Base-by-base conservation (phyloP, 257 asterid genomes). In the Fraxinus excelsior region DNA sequence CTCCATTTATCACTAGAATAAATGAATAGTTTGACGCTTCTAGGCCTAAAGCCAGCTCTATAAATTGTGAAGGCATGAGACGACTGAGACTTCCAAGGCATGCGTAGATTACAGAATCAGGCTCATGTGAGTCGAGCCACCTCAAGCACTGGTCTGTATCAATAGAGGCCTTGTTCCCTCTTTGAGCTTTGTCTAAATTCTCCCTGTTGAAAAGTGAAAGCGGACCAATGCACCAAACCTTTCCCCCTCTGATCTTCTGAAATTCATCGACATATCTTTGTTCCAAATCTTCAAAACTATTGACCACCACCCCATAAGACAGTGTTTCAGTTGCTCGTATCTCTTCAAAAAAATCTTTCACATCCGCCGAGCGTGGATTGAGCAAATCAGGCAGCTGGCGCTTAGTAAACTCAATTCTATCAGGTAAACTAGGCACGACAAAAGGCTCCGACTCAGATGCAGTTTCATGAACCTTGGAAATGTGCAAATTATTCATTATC, bases 191-290 rank as follows among this genome's bases (percentile, higher is more conserved):
- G 14, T 85, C 92, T 26, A 70, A 2, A 13, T 70, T 18, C 3
- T 78, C 80, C 1, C 68, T 77, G 69, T 76, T 89, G 78, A 73
- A 83, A 5, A 81, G 80, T 0, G 94, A 87, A 10, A 89, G 72
- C 1, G 97, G 97, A n/a, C 97, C 96, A 7, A 92, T 74, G 71
- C 92, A 81, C 96, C 94, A 91, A 5, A 92, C 84, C 21, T 84
- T 91, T 0, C 84, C 79, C 4, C 82, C 81, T 76, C 69, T 81
- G 13, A 68, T 70, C 73, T 76, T 85, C 21, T 28, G 65, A n/a
- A 76, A 84, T 67, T 80, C 89, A 13, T 85, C 76, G 1, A 85
- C 79, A 37, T 86, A 90, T 2, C 81, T 74, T 0, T 62, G 29
- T 32, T 90, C 94, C 74, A 90, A 56, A 73, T 85, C 90, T 70